Percentiles rank a stretch among this genome's conserved stretches.
These are phyloP conservation scores for Verbena officinalis DNA, from an alignment of 257 asterid genomes.

Conservation along the genomic window DNA sequence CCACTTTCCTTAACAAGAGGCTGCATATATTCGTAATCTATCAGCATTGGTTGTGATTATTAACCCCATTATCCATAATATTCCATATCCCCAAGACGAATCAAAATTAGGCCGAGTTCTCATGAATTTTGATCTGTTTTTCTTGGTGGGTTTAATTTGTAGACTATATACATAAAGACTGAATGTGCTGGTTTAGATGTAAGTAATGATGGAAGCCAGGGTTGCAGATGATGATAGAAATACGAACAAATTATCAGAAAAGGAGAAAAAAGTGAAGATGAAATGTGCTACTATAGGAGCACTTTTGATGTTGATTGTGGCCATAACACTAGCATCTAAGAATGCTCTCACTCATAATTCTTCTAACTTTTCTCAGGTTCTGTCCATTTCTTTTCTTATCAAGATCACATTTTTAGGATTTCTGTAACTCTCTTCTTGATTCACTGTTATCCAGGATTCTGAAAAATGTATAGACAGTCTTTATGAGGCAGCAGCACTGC, in stretches of 20 bases:
- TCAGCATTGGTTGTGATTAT: not conserved
- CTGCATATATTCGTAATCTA: constrained; percentile 17
- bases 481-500: constrained; percentile 69
- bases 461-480: constrained; percentile 77
- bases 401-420: not conserved
- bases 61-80: constrained; percentile 4
- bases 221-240: constrained; percentile 32
- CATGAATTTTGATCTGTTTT: not conserved
- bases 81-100: constrained; percentile 17
- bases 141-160: too few relatives aligned
- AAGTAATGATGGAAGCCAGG: constrained; percentile 72
- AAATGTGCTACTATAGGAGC: constrained; percentile 57
- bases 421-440: constrained; percentile 19
- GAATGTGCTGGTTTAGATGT: not conserved
- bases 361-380: constrained; percentile 79
- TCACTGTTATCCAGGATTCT: constrained; percentile 68
- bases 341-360: constrained; percentile 46
- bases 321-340: constrained; percentile 50
- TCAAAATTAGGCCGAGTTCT: not conserved
- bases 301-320: constrained; percentile 50
- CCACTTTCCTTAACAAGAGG: constrained; percentile 6
- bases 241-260: constrained; percentile 35
- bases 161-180: too few relatives aligned
- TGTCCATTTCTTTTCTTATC: not conserved
- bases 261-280: constrained; percentile 38